These are phyloP conservation scores for Zelonia costaricensis DNA, from an alignment of 208 protist species.

Conservation along the genomic window DNA sequence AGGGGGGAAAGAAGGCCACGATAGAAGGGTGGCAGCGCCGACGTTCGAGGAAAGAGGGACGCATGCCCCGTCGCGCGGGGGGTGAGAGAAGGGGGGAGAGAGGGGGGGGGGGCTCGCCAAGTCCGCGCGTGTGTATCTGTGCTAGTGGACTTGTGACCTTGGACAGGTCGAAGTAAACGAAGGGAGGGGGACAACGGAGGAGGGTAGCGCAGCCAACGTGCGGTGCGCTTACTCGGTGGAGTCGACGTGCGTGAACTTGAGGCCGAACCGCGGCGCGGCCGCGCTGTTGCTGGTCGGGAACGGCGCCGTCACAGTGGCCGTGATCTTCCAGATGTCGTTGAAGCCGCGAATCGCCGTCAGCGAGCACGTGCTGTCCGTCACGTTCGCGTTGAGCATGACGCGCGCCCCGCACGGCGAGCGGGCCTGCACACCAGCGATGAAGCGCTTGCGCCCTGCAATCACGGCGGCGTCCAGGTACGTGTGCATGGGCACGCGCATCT, in stretches of 20 bases:
- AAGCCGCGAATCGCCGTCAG: conserved; percentile 52
- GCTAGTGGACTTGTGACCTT: too few relatives aligned
- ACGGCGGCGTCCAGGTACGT: conserved; percentile 44
- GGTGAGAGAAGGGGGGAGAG: not conserved
- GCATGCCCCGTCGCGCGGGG: not conserved
- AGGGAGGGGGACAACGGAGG: not conserved
- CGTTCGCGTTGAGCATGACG: conserved; percentile 58
- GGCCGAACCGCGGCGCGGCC: conserved; percentile 28
- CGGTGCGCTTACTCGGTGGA: not conserved
- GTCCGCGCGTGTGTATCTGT: not conserved
- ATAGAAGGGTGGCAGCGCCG: not conserved
- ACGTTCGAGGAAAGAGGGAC: not conserved
- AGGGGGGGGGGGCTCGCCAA: not conserved
- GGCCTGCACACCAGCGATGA: conserved; percentile 59
- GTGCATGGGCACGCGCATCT: conserved; percentile 57
- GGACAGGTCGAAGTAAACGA: not conserved
- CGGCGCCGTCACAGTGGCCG: conserved; percentile 37
- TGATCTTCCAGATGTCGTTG: conserved; percentile 63
- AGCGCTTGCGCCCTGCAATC: conserved; percentile 47
- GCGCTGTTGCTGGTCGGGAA: conserved; percentile 6
- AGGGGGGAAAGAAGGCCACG: too few relatives aligned
- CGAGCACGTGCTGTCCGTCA: conserved; percentile 43
- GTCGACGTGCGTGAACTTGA: conserved; percentile 55
- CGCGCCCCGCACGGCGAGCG: conserved; percentile 57
- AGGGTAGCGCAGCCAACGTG: not conserved